Evolutionary conservation across 1,139 yeast genomes (phyloP).

Genomic region (Saccharomyces pastorianus): DNA sequence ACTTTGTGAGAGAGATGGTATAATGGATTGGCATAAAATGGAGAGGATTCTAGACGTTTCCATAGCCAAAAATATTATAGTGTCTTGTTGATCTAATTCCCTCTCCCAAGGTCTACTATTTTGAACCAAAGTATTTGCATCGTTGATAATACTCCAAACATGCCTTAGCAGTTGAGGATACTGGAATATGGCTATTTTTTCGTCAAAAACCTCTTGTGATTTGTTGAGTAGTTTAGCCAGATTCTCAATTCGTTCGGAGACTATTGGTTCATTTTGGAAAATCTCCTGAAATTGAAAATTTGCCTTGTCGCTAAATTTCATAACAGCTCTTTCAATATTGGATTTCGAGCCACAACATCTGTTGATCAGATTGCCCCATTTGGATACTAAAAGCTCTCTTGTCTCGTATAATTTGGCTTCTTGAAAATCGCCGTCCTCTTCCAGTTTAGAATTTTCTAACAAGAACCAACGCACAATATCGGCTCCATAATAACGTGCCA

Average conservation of each 20-base stretch:
- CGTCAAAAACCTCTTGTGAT: conserved; percentile 36
- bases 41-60: conserved; percentile 66
- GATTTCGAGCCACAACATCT: conserved; percentile 70
- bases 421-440: conserved; percentile 71
- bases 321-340: conserved; percentile 41
- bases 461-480: conserved; percentile 74
- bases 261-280: conserved; percentile 6
- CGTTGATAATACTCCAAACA: conserved; percentile 56
- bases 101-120: conserved; percentile 52
- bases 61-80: conserved; percentile 53
- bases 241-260: conserved; percentile 4
- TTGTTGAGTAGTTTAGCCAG: conserved; percentile 29
- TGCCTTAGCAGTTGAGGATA: conserved; percentile 50
- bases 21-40: conserved; percentile 60
- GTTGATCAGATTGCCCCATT: conserved; percentile 71
- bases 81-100: conserved; percentile 36
- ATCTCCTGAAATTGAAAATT: neutral
- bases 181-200: conserved; percentile 42
- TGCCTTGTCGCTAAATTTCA: conserved; percentile 7
- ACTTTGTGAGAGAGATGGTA: conserved; percentile 52
- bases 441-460: conserved; percentile 66
- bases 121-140: conserved; percentile 60
- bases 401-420: conserved; percentile 48
- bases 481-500: conserved; percentile 53
- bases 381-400: conserved; percentile 65